Conservation (phyloP, 805 yeast species). For the Starmerella apicola region DNA sequence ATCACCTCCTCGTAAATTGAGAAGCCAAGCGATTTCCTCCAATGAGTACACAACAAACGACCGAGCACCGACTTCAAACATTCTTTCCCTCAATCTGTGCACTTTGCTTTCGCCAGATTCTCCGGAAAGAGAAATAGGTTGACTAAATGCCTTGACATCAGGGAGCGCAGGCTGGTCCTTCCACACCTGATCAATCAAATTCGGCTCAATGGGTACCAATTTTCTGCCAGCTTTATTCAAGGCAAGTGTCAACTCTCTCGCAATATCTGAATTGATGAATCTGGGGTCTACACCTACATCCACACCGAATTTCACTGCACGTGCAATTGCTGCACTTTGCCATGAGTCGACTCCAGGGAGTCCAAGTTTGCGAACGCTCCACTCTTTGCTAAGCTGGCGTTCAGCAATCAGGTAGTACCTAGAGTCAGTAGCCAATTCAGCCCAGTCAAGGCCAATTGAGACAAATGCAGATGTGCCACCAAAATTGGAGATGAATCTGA, state of each 20-base stretch:
- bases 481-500: conserved; percentile 71
- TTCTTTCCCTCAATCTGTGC: conserved; percentile 26
- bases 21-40: conserved; percentile 86
- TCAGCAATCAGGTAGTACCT: conserved; percentile 86
- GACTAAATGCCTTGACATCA: conserved; percentile 36
- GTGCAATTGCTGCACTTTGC: conserved; percentile 62
- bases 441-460: conserved; percentile 53
- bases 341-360: conserved; percentile 56
- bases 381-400: conserved; percentile 62
- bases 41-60: conserved; percentile 52
- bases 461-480: conserved; percentile 92
- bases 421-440: conserved; percentile 86
- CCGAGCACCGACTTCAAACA: conserved; percentile 22
- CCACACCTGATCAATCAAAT: conserved; percentile 73
- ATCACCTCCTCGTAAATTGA: conserved; percentile 75
- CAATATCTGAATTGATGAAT: conserved; percentile 36
- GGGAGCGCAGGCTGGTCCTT: conserved; percentile 52
- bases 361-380: conserved; percentile 76
- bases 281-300: conserved; percentile 78
- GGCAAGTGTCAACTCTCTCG: conserved; percentile 20
- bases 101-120: conserved; percentile 49
- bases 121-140: conserved; percentile 52
- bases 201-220: conserved; percentile 42
- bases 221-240: conserved; percentile 28
- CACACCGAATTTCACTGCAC: conserved; percentile 33